Evolutionary conservation across 805 yeast genomes (phyloP).

Genomic region (Ogataea paraovalis): DNA sequence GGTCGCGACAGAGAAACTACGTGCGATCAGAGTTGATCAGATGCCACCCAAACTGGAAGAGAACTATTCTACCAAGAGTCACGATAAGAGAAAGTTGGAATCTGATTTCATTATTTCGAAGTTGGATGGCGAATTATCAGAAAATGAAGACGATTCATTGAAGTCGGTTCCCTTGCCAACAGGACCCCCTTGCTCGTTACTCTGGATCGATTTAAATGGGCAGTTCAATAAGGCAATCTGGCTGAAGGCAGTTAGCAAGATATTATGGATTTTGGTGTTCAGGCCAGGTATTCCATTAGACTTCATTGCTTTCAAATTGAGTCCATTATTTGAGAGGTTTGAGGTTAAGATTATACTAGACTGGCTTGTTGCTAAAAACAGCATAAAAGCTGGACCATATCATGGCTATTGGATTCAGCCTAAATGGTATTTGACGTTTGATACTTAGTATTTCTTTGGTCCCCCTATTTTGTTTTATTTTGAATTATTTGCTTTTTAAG

Average conservation of each 20-base stretch:
- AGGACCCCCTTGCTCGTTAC: slow-evolving; percentile 57
- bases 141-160: slow-evolving; percentile 6
- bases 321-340: slow-evolving; percentile 31
- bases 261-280: slow-evolving; percentile 43
- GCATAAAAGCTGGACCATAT: slow-evolving; percentile 30
- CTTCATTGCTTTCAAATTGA: slow-evolving; percentile 21
- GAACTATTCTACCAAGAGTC: slow-evolving; percentile 72
- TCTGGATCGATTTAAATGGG: slow-evolving; percentile 73
- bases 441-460: neutral
- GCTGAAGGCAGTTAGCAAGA: slow-evolving; percentile 47
- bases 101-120: slow-evolving; percentile 52
- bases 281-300: slow-evolving; percentile 49
- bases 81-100: slow-evolving; percentile 63
- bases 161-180: slow-evolving; percentile 45
- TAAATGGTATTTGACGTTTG: slow-evolving; percentile 39
- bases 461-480: no score
- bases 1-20: slow-evolving; percentile 39
- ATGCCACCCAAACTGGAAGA: slow-evolving; percentile 43
- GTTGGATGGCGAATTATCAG: slow-evolving; percentile 4
- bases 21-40: slow-evolving; percentile 52
- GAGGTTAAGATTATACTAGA: slow-evolving; percentile 37
- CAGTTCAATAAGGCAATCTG: slow-evolving; percentile 56
- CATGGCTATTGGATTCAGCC: slow-evolving; percentile 42
- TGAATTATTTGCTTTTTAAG: neutral
- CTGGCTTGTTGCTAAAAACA: slow-evolving; percentile 44